Percentiles rank a stretch among this genome's conserved stretches.
Conservation (phyloP, 129 eudicot genomes). For the Ambrosia artemisiifolia region DNA sequence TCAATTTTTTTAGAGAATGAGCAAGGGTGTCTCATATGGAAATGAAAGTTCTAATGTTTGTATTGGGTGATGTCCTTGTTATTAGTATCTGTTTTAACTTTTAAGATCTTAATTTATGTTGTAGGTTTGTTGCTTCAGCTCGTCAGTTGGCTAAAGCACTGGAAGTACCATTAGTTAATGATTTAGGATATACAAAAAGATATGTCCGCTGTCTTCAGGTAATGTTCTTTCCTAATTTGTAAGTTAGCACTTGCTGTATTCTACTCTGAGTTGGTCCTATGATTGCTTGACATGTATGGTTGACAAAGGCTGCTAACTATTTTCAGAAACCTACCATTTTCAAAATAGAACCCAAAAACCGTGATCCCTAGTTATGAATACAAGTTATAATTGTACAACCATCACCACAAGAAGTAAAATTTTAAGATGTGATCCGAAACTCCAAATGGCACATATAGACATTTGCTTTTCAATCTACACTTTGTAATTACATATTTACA, state of each 20-base stretch:
- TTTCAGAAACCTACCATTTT: neutral
- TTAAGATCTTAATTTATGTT: conserved; percentile 15
- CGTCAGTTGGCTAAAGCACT: conserved; percentile 93
- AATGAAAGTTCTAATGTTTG: neutral
- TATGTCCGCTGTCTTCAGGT: conserved; percentile 99
- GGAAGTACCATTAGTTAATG: conserved; percentile 98
- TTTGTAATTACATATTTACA: neutral
- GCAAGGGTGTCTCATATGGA: neutral
- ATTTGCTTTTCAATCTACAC: neutral
- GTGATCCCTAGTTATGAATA: neutral
- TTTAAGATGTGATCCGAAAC: conserved; percentile 9
- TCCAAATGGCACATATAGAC: neutral
- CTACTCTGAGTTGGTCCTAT: neutral
- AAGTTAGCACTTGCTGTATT: neutral
- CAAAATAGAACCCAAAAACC: neutral
- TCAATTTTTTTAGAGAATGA: neutral
- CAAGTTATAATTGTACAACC: neutral
- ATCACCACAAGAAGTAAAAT: neutral
- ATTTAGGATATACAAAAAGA: conserved; percentile 98
- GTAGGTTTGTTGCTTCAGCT: conserved; percentile 97
- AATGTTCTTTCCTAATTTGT: conserved; percentile 14
- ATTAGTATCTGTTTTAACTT: neutral
- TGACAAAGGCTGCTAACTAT: too few relatives aligned
- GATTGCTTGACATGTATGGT: too few relatives aligned
- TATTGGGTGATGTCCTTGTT: conserved; percentile 10